Base-by-base conservation (phyloP, 148 eudicot species). In the Rhododendron vialii region DNA sequence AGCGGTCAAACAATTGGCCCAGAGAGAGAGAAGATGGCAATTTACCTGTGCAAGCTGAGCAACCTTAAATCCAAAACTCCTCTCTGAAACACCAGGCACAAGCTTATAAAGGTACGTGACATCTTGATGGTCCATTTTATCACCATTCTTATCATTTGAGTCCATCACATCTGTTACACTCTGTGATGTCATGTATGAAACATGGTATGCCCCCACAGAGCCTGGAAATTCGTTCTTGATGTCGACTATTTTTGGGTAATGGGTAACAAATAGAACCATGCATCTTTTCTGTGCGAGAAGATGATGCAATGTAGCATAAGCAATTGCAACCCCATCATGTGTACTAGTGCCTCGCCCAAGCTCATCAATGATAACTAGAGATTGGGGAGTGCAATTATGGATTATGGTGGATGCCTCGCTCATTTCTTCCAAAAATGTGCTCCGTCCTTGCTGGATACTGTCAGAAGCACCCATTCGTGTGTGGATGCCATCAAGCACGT, bases 391-490 rank as follows among this genome's bases (percentile, higher is more conserved):
- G 89, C 96, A 92, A 38, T 85, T 90, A 17, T 87, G 90, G 82
- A 97, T 93, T 85, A 97, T 95, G 87, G 90, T 88, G 55, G 98
- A 95, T 65, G 98, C 93, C 89, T 97, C 99, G 51, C 92, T 92
- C 80, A 97, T 85, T 92, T 97, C 99, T 90, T 97, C 99, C 84
- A 97, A 87, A 88, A 97, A 97, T 65, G 99, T 97, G 90, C 99
- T 97, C 85, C 93, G 89, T 73, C 99, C 99, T 87, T 91, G 98
- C 87, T 94, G 98, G 88, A 97, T 97, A 87, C 93, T 93, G 88
- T 97, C 99, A 5, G 98, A 95, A 84, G 98, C 96, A 84, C 99
- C 99, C 98, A 95, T 97, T 85, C 99, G 91, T 14, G 99, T 97
- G 89, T 93, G 90, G 80, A 97, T 90, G 80, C 95, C 91, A 86